These are phyloP conservation scores for Apiospora hydei DNA, from an alignment of 2,329 filamentous ascomycete species.

Conservation along the genomic window DNA sequence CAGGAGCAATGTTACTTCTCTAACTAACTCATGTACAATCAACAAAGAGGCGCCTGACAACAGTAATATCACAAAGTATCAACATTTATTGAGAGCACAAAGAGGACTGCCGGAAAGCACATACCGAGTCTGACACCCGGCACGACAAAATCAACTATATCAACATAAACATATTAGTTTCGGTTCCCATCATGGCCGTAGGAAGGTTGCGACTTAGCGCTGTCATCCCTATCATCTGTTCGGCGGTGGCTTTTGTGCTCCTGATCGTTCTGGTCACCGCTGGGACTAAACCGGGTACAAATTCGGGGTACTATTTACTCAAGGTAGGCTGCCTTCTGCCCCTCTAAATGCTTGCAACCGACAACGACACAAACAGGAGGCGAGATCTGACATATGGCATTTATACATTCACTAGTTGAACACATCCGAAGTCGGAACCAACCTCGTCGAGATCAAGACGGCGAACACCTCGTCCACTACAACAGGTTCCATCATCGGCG, in stretches of 20 bases:
- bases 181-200: background rate
- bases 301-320: slow-evolving; percentile 21
- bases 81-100: background rate
- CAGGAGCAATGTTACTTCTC: background rate
- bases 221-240: slow-evolving; percentile 18
- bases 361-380: background rate
- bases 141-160: background rate
- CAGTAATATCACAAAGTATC: background rate
- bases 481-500: background rate
- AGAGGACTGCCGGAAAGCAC: background rate
- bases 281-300: background rate
- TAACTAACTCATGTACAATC: background rate
- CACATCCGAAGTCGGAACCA: slow-evolving; percentile 19
- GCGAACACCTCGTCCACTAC: background rate
- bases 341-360: too few species aligned
- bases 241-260: slow-evolving; percentile 15
- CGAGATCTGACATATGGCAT: background rate
- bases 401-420: slow-evolving; percentile 2
- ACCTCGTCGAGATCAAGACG: slow-evolving; percentile 9
- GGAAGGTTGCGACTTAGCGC: slow-evolving; percentile 13
- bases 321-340: background rate
- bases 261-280: slow-evolving; percentile 6
- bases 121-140: background rate
- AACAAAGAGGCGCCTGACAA: background rate
- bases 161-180: background rate